Evolutionary conservation across 2,329 filamentous ascomycete species (phyloP).

Genomic region (Cordyceps cateniannulata): DNA sequence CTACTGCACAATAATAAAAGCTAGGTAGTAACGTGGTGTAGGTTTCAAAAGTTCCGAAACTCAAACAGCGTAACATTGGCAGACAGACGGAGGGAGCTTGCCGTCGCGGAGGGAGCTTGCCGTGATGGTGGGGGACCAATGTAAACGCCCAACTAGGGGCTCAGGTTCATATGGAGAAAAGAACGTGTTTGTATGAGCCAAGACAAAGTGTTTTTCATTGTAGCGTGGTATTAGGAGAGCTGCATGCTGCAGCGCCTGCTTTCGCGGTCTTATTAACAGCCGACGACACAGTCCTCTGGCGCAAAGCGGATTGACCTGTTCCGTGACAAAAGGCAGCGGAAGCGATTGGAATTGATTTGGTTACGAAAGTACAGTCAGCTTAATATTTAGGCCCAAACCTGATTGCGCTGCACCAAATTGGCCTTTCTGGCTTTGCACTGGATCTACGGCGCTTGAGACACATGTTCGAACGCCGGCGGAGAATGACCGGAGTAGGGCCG

Average conservation of each 20-base stretch:
- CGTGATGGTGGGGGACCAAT: background rate
- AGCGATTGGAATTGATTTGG: background rate
- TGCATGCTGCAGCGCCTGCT: background rate
- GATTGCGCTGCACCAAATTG: background rate
- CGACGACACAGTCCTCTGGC: background rate
- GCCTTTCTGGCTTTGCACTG: background rate
- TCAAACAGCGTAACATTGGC: background rate
- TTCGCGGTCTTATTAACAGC: background rate
- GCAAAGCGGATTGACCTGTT: background rate
- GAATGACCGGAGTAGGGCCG: constrained; percentile 15
- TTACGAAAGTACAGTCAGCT: background rate
- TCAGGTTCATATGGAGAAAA: background rate
- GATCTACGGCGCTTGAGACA: constrained; percentile 13
- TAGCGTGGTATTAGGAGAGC: background rate
- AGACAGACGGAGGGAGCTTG: background rate
- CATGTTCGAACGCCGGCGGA: constrained; percentile 8
- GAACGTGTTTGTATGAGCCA: background rate
- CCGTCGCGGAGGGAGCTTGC: too few relatives aligned
- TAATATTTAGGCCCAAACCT: background rate
- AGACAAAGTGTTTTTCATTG: background rate
- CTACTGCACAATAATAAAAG: background rate
- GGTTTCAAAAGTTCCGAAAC: background rate
- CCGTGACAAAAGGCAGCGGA: background rate
- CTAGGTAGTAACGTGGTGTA: background rate
- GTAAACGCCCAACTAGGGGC: background rate